These are phyloP conservation scores for Ophiobolus disseminans DNA, from an alignment of 2,329 filamentous ascomycete genomes.

Conservation along the genomic window DNA sequence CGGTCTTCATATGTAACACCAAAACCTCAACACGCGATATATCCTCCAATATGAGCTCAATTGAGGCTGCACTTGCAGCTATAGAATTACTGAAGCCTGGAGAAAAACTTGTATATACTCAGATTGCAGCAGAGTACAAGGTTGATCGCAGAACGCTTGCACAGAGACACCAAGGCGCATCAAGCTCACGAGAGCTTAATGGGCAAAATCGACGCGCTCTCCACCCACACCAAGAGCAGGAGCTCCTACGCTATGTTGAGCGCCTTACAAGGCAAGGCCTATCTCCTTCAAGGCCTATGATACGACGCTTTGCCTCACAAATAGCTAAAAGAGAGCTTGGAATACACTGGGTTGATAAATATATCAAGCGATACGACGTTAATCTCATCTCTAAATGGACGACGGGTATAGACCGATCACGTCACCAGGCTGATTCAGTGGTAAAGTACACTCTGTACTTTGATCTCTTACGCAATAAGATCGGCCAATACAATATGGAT, in stretches of 20 bases:
- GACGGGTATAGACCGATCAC: too few species aligned
- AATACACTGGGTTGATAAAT: constrained; percentile 15
- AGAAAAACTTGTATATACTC: neutral
- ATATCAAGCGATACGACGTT: constrained; percentile 15
- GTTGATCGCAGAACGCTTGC: neutral
- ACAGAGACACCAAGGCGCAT: neutral
- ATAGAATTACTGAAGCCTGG: too few species aligned
- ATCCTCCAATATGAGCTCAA: neutral
- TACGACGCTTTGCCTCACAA: constrained; percentile 13
- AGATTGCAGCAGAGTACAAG: neutral
- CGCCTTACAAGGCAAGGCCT: too few species aligned
- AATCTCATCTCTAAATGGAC: too few species aligned
- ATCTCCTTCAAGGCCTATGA: constrained; percentile 17
- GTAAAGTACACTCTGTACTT: too few species aligned
- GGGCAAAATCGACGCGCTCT: neutral
- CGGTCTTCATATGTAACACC: too few species aligned
- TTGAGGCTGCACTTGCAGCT: neutral
- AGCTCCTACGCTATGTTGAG: too few species aligned
- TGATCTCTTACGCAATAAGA: too few species aligned
- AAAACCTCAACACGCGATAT: neutral
- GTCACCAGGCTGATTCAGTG: too few species aligned
- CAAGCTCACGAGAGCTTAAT: neutral
- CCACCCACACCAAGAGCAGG: neutral
- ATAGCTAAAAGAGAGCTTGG: constrained; percentile 4
- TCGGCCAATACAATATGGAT: too few species aligned